Base-by-base conservation (phyloP, 139 green algal species). In the Coelastrella sp. region DNA sequence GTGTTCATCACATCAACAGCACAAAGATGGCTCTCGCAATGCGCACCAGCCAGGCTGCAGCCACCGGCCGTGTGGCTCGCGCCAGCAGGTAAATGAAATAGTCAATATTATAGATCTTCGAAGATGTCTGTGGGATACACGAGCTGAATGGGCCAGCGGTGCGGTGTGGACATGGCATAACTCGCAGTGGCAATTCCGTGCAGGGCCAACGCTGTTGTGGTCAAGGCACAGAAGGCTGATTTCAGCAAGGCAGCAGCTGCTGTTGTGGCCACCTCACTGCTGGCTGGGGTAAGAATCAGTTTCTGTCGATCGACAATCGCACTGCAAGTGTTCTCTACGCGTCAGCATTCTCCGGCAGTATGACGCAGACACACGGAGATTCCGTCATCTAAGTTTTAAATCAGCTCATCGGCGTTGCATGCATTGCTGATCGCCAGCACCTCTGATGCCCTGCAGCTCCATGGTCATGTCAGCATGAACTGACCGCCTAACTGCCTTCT, bases 201-300 rank as follows among this genome's bases (percentile, higher is more conserved):
- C 75, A 82, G 75, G 75, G 75, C 75, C 62, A 84, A 73, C 32
- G 78, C 78, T 62, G 78, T 84, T 23, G 78, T 84, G 78, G 72
- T 64, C 78, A 88, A 90, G 88, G 88, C 88, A 50, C 88, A 91
- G 85, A 91, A 93, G 90, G 82, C 60, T 62, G 75, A 87, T 53
- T 89, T 89, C 76, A 74, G 82, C 71, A 78, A 88, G 76, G 90
- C 90, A 57, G 88, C 90, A 37, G 94, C 91, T 27, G 93, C 93
- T 8, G 85, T 94, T 15, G 90, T 90, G 53, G 93, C 93, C 63
- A 86, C 91, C 57, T 75, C 90, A 15, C 81, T 98, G 62, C 60
- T 97, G 7, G 95, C 94, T 27, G 94, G 94, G 86, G 94, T 97
- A 78, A 92, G 94, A 86, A 19, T 37, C 2, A 38, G n/a, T 30